Evolutionary conservation across 108 stramenopile species (phyloP), one percentile per base, ranked within the genome.

Genomic region (Cyclotella sp.): DNA sequence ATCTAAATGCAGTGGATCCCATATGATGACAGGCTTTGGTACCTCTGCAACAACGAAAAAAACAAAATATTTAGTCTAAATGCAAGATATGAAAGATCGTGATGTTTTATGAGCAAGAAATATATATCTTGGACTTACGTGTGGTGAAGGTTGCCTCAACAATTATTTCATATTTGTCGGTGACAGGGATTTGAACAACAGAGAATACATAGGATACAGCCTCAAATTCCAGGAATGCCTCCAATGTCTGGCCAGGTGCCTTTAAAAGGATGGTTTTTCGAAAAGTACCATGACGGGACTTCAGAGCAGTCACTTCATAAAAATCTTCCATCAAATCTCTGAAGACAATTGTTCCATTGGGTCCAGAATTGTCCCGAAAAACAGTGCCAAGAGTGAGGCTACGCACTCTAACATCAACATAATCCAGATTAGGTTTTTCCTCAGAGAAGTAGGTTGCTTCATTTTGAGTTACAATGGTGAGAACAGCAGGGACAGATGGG

Each of bases 121-220:
- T n/a, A n/a, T n/a, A n/a, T n/a, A n/a, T n/a, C n/a, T n/a, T 21
- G 46, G 12, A 63, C 75, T 57, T 58, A 76, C 75, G 24, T 12
- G 78, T 79, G 18, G 18, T 43, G 51, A 79, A 79, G n/a, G 67
- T 79, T 27, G 78, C 51, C 69, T 79, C 62, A 49, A 79, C 78
- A 47, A 79, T 40, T 22, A 79, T 72, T 52, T 79, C 70, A 47
- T 72, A 71, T 41, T 60, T 68, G 54, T 79, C 78, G 3, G 53
- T 21, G 28, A 79, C 71, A 26, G 60, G 43, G 27, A 79, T 40
- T 44, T 60, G 70, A 22, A 72, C 43, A 18, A 79, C 78, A 49
- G 29, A 63, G 28, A 71, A 79, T 21, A 49, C 53, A 67, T 79
- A 79, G 2, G 71, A 72, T 18, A 79, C 78, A 22, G 71, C 53